Evolutionary conservation across 1,139 yeast species (phyloP).

Genomic region (Taiozyma sp.): DNA sequence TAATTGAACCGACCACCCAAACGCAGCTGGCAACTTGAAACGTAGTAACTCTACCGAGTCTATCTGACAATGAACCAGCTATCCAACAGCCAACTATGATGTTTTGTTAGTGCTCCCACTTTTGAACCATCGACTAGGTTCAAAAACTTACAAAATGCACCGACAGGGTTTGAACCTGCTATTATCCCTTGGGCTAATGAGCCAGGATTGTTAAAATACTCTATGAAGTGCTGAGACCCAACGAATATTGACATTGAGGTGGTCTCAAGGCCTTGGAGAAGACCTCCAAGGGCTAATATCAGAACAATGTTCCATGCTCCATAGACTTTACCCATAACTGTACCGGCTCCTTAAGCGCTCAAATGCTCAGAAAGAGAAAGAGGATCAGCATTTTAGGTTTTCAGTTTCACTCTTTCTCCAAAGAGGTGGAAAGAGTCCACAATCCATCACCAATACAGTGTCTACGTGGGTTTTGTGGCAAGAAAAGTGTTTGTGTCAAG

Average conservation of each 20-base stretch:
- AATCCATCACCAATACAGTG: not conserved
- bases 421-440: not conserved
- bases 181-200: constrained; percentile 34
- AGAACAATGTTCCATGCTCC: constrained; percentile 29
- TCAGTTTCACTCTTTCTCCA: not conserved
- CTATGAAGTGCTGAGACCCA: constrained; percentile 37
- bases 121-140: not conserved
- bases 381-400: not conserved
- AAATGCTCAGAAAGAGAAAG: not conserved
- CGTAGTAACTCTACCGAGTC: constrained; percentile 25
- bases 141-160: constrained; percentile 28
- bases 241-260: constrained; percentile 62
- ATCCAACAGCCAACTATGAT: constrained; percentile 27
- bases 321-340: constrained; percentile 12
- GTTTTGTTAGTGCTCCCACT: constrained; percentile 1
- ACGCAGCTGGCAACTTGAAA: constrained; percentile 24
- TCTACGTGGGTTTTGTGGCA: not conserved
- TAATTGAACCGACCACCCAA: constrained; percentile 30
- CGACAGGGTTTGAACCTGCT: constrained; percentile 37
- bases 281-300: constrained; percentile 50
- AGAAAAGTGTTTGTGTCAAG: not conserved
- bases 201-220: constrained; percentile 40
- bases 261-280: constrained; percentile 64
- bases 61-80: constrained; percentile 24
- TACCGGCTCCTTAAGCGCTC: not conserved